These are phyloP conservation scores for Adansonia gregorii DNA, from an alignment of 441 rosid genomes.

Conservation along the genomic window DNA sequence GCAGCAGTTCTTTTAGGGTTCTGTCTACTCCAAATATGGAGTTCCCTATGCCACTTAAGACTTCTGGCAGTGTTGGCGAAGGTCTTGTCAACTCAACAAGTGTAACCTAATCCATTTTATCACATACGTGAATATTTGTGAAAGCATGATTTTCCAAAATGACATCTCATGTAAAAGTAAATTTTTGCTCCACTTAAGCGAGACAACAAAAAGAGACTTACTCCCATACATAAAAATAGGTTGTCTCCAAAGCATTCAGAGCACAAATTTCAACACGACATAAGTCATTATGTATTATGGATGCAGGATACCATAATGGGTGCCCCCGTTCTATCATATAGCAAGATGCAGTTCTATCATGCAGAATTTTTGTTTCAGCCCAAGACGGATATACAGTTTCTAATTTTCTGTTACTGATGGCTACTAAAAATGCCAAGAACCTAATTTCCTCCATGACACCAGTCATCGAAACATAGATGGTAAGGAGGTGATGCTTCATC, in stretches of 20 bases:
- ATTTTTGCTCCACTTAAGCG: not conserved
- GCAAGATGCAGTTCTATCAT: not conserved
- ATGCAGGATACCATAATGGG: not conserved
- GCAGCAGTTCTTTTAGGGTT: slow-evolving; percentile 59
- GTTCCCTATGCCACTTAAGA: slow-evolving; percentile 72
- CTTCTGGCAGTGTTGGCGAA: slow-evolving; percentile 69
- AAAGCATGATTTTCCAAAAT: not conserved
- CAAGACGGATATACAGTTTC: not conserved
- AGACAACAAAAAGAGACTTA: not conserved
- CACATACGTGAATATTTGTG: slow-evolving; percentile 21
- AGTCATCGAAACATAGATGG: not conserved
- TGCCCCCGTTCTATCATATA: not conserved
- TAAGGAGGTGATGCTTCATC: not conserved
- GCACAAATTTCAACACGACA: not conserved
- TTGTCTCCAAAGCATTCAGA: not conserved
- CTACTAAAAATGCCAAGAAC: slow-evolving; percentile 5
- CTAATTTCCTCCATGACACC: not conserved
- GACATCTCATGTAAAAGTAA: not conserved
- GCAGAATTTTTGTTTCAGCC: not conserved
- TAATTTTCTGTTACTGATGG: not conserved
- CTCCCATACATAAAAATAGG: not conserved
- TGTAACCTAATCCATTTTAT: slow-evolving; percentile 53
- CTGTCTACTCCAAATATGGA: slow-evolving; percentile 73
- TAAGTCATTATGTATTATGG: not conserved
- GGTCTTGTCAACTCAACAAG: slow-evolving; percentile 84